Base-by-base conservation (phyloP, 352 stramenopile species). In the Globisporangium heterothallicum region DNA sequence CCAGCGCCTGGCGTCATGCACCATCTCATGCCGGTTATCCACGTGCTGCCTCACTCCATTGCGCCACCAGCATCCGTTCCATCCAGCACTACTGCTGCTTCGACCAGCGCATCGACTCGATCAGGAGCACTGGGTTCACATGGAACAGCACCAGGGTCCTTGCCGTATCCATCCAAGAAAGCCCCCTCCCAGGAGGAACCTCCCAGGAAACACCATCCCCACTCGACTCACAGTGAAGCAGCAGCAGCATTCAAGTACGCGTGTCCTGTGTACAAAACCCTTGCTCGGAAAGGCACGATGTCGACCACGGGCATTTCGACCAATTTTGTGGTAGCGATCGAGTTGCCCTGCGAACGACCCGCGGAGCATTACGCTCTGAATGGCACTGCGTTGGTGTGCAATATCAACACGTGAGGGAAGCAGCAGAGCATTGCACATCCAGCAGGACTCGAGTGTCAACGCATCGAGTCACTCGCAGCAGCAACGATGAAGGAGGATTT, bases 191-290 rank as follows among this genome's bases (percentile, higher is more conserved):
- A n/a, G n/a, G n/a, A n/a, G n/a, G n/a, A n/a, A n/a, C n/a, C n/a
- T n/a, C n/a, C n/a, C n/a, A n/a, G n/a, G n/a, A n/a, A n/a, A n/a
- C n/a, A n/a, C n/a, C n/a, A n/a, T n/a, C n/a, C n/a, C n/a, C n/a
- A n/a, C n/a, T n/a, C 30, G 9, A 30, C 12, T 7, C 34, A 44
- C n/a, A 10, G 4, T 18, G 32, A 38, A 12, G 30, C 32, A 0
- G 34, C 34, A 12, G 21, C 32, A 16, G 30, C 40, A 24, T 53
- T 50, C 43, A 63, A 30, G 46, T 98, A 97, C 63, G 64, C 68
- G n/a, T 97, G 91, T 35, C 92, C 92, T 6, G 70, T 97, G 16
- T 98, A 98, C 75, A 97, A 97, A 61, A 98, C 90, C 0, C 61
- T 70, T 0, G 74, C 83, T 30, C 65, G 92, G 7, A 94, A 95